Percentiles rank a stretch among this genome's conserved stretches.
phyloP scores from a whole-genome alignment of 1,139 yeast genomes.

The Saccharomycopsis hybrid region DNA sequence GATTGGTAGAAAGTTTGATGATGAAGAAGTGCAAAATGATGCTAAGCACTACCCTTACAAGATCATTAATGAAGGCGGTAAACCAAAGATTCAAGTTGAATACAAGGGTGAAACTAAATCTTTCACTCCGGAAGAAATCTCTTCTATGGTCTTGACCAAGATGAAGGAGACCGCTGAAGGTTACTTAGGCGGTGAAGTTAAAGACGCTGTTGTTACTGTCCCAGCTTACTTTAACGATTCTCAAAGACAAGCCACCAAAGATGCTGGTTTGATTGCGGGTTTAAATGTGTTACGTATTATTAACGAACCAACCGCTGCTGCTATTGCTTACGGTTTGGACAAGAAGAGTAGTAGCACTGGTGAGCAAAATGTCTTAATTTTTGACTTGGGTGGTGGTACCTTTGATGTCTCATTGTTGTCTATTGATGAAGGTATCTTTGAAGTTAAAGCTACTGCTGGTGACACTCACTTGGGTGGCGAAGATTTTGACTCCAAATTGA shows the following conservation, averaged over 20 bases:
- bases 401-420: constrained; percentile 85
- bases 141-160: constrained; percentile 85
- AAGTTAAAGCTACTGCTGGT: constrained; percentile 93
- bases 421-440: constrained; percentile 90
- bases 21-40: constrained; percentile 74
- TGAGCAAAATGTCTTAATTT: constrained; percentile 84
- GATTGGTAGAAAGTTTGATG: constrained; percentile 72
- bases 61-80: constrained; percentile 62
- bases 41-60: constrained; percentile 74
- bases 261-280: constrained; percentile 96
- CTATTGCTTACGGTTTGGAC: constrained; percentile 95
- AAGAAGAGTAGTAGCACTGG: constrained; percentile 62
- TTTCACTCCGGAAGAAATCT: constrained; percentile 85
- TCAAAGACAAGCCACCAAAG: constrained; percentile 97
- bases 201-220: constrained; percentile 93
- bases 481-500: constrained; percentile 87
- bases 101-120: constrained; percentile 61
- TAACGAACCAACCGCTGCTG: constrained; percentile 98
- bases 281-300: constrained; percentile 90
- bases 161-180: constrained; percentile 94
- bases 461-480: constrained; percentile 93
- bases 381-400: constrained; percentile 96
- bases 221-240: constrained; percentile 98
- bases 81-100: constrained; percentile 74
- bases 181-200: constrained; percentile 78